These are phyloP conservation scores for Boehmeria nivea DNA, from an alignment of 306 rosid genomes.

Conservation along the genomic window DNA sequence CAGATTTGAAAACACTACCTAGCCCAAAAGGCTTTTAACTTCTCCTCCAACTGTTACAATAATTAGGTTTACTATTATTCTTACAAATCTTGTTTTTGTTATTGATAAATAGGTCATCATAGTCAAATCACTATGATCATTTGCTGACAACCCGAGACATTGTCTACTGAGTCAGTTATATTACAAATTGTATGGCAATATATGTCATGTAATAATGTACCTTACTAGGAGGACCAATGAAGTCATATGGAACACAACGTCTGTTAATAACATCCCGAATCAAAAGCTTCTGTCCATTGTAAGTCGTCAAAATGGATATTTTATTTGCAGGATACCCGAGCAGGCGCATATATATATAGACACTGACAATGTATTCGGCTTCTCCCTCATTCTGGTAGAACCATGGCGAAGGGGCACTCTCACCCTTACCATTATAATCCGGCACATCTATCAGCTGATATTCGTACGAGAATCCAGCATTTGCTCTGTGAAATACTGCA, in stretches of 20 bases:
- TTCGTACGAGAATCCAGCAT: constrained; percentile 94
- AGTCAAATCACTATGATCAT: no score
- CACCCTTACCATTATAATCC: constrained; percentile 87
- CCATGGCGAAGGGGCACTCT: constrained; percentile 96
- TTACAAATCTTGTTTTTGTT: no score
- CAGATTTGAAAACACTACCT: no score
- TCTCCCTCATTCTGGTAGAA: constrained; percentile 97
- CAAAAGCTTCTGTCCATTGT: constrained; percentile 98
- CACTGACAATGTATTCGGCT: constrained; percentile 92
- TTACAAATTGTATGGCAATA: no score
- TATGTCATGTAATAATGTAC: constrained; percentile 24
- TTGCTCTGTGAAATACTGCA: constrained; percentile 57
- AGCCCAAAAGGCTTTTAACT: no score
- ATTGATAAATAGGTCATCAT: no score
- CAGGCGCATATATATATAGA: constrained; percentile 87
- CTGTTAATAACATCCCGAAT: constrained; percentile 88
- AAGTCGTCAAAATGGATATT: constrained; percentile 95
- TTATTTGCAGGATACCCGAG: constrained; percentile 93
- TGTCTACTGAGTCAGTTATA: no score
- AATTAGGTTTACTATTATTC: no score
- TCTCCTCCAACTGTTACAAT: no score
- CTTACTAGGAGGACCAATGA: constrained; percentile 97
- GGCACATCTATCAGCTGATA: constrained; percentile 94
- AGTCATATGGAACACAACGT: constrained; percentile 85
- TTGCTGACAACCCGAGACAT: no score